Percentiles rank a stretch among this genome's conserved stretches.
These are phyloP conservation scores for Solanum microdontum DNA, from an alignment of 257 asterid species.

Conservation along the genomic window DNA sequence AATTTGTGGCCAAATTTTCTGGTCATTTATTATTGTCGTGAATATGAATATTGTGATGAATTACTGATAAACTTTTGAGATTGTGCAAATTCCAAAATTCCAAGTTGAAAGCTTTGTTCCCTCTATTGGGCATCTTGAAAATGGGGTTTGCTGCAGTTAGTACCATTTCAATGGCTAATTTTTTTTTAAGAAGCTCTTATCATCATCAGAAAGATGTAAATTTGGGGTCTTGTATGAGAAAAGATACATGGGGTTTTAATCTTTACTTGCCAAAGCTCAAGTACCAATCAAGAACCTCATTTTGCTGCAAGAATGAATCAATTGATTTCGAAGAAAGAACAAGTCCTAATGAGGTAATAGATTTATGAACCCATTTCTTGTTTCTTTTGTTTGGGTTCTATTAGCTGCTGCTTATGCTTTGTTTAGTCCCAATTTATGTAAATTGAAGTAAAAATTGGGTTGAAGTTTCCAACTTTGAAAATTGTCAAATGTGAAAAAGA, in stretches of 20 bases:
- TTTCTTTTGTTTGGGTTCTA: not conserved
- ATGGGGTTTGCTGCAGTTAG: not conserved
- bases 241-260: not conserved
- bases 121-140: not conserved
- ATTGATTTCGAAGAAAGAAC: slow-evolving; percentile 5
- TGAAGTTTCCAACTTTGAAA: not conserved
- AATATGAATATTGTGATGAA: no score
- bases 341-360: slow-evolving; percentile 5
- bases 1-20: no score
- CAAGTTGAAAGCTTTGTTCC: not conserved
- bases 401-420: not conserved
- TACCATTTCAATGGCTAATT: not conserved
- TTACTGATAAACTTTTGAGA: not conserved
- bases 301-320: not conserved
- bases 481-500: not conserved
- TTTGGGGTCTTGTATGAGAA: not conserved
- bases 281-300: not conserved
- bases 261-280: not conserved
- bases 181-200: not conserved
- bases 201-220: not conserved
- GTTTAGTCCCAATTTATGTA: not conserved
- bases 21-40: no score
- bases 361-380: not conserved
- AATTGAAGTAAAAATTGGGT: not conserved
- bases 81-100: no score